Conservation (phyloP, 345 rosid genomes). For the Viola odorata region DNA sequence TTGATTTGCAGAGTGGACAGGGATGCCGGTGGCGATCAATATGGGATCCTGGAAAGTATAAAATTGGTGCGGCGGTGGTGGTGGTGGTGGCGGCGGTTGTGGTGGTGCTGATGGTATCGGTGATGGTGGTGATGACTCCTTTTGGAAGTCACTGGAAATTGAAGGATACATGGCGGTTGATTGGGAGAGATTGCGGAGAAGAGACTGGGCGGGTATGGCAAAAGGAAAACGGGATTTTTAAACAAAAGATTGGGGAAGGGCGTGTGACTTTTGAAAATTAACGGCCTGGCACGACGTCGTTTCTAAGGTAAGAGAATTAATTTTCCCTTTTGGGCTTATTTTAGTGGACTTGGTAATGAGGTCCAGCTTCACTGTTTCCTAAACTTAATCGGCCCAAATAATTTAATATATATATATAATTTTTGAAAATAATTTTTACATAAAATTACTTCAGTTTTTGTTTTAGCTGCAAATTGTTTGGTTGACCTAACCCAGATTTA, state of each 20-base stretch:
- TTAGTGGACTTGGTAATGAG: not conserved
- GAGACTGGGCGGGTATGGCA: too few relatives aligned
- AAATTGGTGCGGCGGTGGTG: not conserved
- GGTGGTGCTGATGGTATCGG: constrained; percentile 27
- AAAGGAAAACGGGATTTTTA: not conserved
- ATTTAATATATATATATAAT: too few relatives aligned
- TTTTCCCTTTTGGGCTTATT: not conserved
- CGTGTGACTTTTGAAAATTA: not conserved
- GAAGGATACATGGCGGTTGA: constrained; percentile 6
- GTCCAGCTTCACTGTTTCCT: not conserved
- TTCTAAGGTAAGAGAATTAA: not conserved
- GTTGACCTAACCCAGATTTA: too few relatives aligned
- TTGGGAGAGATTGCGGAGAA: not conserved
- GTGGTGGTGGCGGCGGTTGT: constrained; percentile 4
- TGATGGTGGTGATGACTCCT: not conserved
- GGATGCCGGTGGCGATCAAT: constrained; percentile 1
- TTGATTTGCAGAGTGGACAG: constrained; percentile 1
- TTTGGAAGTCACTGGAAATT: constrained; percentile 11
- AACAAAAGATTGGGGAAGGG: not conserved
- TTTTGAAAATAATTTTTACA: too few relatives aligned
- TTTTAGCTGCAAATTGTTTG: too few relatives aligned
- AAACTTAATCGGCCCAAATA: not conserved
- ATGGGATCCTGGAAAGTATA: not conserved
- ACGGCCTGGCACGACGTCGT: not conserved
- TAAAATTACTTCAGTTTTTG: too few relatives aligned